These are phyloP conservation scores for Phtheirospermum japonicum DNA, from an alignment of 257 asterid species.

Conservation along the genomic window DNA sequence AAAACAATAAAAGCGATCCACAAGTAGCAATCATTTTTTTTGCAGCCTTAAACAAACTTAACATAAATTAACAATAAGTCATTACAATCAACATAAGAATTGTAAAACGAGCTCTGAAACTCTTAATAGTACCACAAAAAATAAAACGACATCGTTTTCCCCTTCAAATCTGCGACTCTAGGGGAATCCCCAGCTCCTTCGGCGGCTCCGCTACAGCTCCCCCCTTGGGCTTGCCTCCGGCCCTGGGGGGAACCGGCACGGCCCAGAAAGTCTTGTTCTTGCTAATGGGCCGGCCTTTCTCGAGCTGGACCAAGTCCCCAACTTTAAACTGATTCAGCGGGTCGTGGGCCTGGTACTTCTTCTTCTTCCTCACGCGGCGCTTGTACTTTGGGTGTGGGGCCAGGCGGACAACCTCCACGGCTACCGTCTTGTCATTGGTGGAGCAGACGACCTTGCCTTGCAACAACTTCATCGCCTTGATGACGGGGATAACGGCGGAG, in stretches of 20 bases:
- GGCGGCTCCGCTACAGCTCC: conserved; percentile 24
- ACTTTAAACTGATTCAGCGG: conserved; percentile 74
- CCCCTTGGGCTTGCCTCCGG: conserved; percentile 28
- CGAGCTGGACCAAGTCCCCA: conserved; percentile 81
- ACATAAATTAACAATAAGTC: neutral
- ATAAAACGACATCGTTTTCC: neutral
- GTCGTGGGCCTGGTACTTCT: conserved; percentile 97
- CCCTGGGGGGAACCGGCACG: conserved; percentile 43
- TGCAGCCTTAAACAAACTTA: too few species aligned
- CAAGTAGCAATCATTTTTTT: conserved; percentile 63
- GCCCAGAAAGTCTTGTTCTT: conserved; percentile 79
- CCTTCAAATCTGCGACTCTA: conserved; percentile 39
- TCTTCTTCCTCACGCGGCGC: conserved; percentile 86
- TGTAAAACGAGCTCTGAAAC: neutral
- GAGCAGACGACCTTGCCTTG: conserved; percentile 78
- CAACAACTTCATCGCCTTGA: conserved; percentile 67
- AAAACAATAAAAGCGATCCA: too few species aligned
- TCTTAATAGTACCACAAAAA: neutral
- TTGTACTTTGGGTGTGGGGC: conserved; percentile 97
- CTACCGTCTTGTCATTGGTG: conserved; percentile 82
- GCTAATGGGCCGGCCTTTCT: conserved; percentile 75
- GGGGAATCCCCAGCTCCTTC: conserved; percentile 50
- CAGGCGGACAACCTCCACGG: conserved; percentile 80
- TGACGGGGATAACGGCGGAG: conserved; percentile 38
- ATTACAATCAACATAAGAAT: conserved; percentile 25